phyloP scores from a whole-genome alignment of 441 rosid species.

The Croton setiger region DNA sequence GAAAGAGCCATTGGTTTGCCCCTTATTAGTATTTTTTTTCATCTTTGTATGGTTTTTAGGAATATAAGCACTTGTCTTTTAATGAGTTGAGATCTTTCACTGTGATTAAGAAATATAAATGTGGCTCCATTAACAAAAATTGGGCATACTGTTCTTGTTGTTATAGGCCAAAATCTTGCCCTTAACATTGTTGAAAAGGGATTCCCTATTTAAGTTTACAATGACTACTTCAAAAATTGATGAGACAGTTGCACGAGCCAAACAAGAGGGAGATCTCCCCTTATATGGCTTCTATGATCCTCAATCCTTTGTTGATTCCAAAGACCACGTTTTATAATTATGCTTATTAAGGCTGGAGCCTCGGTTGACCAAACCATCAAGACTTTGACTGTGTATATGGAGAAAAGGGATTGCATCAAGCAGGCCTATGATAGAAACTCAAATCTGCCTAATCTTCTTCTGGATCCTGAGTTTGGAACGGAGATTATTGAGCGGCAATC shows the following conservation, averaged over 20 bases:
- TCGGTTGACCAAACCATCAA: conserved; percentile 38
- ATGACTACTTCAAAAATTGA: conserved; percentile 29
- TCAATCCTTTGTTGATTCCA: conserved; percentile 31
- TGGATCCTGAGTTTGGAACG: conserved; percentile 33
- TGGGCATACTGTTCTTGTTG: conserved; percentile 29
- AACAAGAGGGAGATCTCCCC: conserved; percentile 31
- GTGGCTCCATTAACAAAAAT: conserved; percentile 30
- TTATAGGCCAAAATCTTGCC: conserved; percentile 36
- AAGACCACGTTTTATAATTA: conserved; percentile 32
- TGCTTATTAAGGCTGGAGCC: conserved; percentile 30
- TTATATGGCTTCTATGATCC: conserved; percentile 35
- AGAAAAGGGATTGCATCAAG: conserved; percentile 33
- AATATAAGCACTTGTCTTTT: background rate
- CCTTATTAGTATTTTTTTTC: background rate
- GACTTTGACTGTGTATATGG: conserved; percentile 31
- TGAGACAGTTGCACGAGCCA: conserved; percentile 32
- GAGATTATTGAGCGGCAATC: conserved; percentile 31
- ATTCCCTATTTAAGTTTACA: conserved; percentile 30
- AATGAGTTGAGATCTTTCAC: background rate
- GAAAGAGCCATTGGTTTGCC: too few relatives aligned
- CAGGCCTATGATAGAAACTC: conserved; percentile 33
- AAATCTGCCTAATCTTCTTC: conserved; percentile 26
- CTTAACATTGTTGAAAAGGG: conserved; percentile 36
- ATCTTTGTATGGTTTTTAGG: background rate
- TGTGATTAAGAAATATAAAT: conserved; percentile 12